phyloP scores from a whole-genome alignment of 805 yeast genomes.

The Nakazawaea ishiwadae region DNA sequence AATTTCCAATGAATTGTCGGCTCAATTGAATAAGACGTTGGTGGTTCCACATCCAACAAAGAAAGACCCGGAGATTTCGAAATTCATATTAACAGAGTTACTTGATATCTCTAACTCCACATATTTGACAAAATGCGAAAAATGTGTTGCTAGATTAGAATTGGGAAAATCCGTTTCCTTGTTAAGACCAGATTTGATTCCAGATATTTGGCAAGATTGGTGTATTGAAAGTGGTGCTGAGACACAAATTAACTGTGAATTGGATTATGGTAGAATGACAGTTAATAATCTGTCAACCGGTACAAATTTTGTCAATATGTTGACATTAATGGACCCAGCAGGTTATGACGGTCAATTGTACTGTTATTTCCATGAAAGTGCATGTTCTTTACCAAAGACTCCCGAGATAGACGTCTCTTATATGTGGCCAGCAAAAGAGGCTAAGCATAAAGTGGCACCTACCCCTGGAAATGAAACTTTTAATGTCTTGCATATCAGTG shows the following conservation, averaged over 20 bases:
- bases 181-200: conserved; percentile 35
- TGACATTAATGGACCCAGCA: conserved; percentile 46
- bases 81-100: background rate
- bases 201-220: conserved; percentile 37
- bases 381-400: conserved; percentile 50
- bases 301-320: conserved; percentile 45
- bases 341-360: conserved; percentile 56
- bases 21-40: too few species aligned
- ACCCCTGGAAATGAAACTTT: conserved; percentile 35
- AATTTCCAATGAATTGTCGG: too few species aligned
- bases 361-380: conserved; percentile 47
- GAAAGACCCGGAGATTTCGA: background rate
- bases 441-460: conserved; percentile 37
- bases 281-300: conserved; percentile 32
- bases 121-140: conserved; percentile 23
- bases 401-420: conserved; percentile 41
- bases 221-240: conserved; percentile 30
- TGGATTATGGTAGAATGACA: conserved; percentile 32
- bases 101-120: conserved; percentile 12
- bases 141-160: conserved; percentile 30
- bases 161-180: conserved; percentile 33
- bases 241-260: conserved; percentile 23
- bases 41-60: too few species aligned
- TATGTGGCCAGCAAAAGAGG: conserved; percentile 42
- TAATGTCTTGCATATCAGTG: conserved; percentile 63